These are phyloP conservation scores for Brassica rapa DNA, from an alignment of 345 rosid species.

Conservation along the genomic window DNA sequence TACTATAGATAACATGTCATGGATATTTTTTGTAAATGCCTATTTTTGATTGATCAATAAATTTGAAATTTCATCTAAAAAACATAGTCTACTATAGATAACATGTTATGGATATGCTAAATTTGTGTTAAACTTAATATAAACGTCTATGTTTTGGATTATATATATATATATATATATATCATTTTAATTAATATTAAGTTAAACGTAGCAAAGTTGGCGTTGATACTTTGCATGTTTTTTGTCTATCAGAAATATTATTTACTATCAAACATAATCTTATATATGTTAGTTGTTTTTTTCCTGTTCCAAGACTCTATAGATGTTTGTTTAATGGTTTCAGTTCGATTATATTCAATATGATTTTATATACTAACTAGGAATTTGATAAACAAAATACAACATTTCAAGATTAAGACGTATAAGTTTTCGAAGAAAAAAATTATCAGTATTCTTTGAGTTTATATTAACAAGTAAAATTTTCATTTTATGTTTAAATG, in stretches of 20 bases:
- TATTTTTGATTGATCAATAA: too few relatives aligned
- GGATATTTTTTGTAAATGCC: background rate
- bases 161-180: too few relatives aligned
- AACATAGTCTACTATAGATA: background rate
- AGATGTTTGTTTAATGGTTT: background rate
- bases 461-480: background rate
- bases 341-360: background rate
- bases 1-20: background rate
- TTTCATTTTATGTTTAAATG: background rate
- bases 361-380: background rate
- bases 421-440: too few relatives aligned
- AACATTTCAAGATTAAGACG: background rate
- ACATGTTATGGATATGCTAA: background rate
- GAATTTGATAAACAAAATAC: background rate
- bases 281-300: too few relatives aligned
- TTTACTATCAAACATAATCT: too few relatives aligned
- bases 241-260: too few relatives aligned
- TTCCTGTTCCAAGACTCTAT: too few relatives aligned
- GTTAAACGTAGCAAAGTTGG: background rate
- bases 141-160: background rate
- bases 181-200: too few relatives aligned
- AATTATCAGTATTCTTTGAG: background rate
- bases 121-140: background rate
- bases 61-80: too few relatives aligned
- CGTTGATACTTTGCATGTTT: too few relatives aligned